Evolutionary conservation across 192 early-diverging fungal genomes (phyloP).

Genomic region (Coemansia sp.): DNA sequence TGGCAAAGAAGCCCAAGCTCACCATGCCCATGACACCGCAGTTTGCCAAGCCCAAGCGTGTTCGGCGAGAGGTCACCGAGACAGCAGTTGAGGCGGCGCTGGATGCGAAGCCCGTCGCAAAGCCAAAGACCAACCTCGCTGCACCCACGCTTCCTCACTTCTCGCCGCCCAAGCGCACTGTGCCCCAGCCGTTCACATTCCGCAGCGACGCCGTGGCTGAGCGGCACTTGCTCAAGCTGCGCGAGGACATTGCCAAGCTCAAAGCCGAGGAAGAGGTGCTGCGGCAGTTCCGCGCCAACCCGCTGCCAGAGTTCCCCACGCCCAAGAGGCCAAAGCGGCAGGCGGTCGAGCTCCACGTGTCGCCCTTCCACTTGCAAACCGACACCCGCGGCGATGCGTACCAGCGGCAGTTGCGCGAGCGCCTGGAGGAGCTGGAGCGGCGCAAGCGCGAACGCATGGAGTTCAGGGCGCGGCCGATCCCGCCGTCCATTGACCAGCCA

Average conservation of each 20-base stretch:
- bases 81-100: neutral
- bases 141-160: neutral
- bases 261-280: constrained; percentile 46
- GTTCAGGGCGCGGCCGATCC: constrained; percentile 64
- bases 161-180: constrained; percentile 38
- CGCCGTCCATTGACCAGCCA: constrained; percentile 49
- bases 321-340: constrained; percentile 43
- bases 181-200: constrained; percentile 55
- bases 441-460: constrained; percentile 33
- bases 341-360: constrained; percentile 51
- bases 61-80: constrained; percentile 16
- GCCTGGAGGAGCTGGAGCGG: constrained; percentile 51
- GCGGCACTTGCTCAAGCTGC: constrained; percentile 57
- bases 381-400: constrained; percentile 55
- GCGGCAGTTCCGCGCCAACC: constrained; percentile 58
- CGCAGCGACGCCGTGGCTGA: constrained; percentile 63
- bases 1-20: constrained; percentile 16
- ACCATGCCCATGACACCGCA: constrained; percentile 48
- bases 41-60: constrained; percentile 45
- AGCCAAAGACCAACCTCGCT: neutral
- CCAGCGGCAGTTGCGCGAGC: constrained; percentile 41
- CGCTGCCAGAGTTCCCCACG: constrained; percentile 56
- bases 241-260: constrained; percentile 52
- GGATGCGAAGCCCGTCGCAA: neutral
- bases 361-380: constrained; percentile 63